These are phyloP conservation scores for Xylaria telfairii DNA, from an alignment of 495 filamentous ascomycete species.

Conservation along the genomic window DNA sequence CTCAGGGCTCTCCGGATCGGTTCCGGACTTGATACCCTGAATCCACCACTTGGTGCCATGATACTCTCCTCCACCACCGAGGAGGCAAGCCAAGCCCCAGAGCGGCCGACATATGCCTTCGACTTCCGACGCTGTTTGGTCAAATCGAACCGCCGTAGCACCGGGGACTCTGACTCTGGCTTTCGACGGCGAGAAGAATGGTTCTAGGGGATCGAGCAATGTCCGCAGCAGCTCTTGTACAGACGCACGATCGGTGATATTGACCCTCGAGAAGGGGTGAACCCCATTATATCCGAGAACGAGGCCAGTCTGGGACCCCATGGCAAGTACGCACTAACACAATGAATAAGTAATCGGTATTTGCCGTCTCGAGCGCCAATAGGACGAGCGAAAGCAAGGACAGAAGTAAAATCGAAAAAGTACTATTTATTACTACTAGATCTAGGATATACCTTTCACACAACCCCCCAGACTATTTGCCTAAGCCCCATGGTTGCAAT, in stretches of 20 bases:
- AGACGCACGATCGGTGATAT: constrained; percentile 54
- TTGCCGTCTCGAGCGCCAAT: not conserved
- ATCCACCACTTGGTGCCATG: constrained; percentile 67
- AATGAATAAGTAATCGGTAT: not conserved
- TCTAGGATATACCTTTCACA: not conserved
- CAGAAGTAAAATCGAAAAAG: not conserved
- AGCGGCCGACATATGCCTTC: constrained; percentile 78
- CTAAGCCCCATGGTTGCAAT: constrained; percentile 16
- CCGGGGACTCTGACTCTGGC: constrained; percentile 65
- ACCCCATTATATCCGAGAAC: constrained; percentile 55
- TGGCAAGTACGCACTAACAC: constrained; percentile 13
- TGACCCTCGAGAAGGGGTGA: constrained; percentile 58
- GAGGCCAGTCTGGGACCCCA: constrained; percentile 47
- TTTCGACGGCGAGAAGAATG: constrained; percentile 66
- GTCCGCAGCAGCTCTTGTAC: constrained; percentile 64
- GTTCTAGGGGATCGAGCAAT: constrained; percentile 66
- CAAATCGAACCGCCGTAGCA: constrained; percentile 71
- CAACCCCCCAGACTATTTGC: not conserved
- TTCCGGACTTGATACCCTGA: constrained; percentile 69
- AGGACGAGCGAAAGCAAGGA: not conserved
- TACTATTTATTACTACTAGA: not conserved
- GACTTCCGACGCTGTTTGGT: constrained; percentile 76
- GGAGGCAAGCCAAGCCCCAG: constrained; percentile 73
- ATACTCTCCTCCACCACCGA: constrained; percentile 70
- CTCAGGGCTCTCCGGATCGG: constrained; percentile 67